Evolutionary conservation across 768 basidiomycete genomes (phyloP), one percentile per base, ranked within the genome.

Genomic region (Mycena amicta): DNA sequence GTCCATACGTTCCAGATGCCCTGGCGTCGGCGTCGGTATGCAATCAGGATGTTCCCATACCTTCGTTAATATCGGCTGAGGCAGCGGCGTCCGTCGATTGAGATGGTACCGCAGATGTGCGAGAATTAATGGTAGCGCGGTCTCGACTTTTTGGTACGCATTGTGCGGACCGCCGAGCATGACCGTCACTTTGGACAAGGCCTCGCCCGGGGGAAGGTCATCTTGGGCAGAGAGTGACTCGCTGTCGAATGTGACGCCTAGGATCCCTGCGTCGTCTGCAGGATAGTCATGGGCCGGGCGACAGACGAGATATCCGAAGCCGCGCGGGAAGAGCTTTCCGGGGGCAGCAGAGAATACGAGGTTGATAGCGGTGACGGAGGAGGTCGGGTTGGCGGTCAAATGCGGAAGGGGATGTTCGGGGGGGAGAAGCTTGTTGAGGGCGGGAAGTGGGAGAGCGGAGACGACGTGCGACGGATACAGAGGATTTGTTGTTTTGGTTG

Each of bases 301-400:
- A 0, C 95, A 94, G 52, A 97, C 82, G 67, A 99, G 88, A 75
- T 95, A 98, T 8, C 96, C 96, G 70, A 98, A 99, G 3, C 96
- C 96, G 2, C 80, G 79, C 0, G 94, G 93, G 65, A 93, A 89
- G 50, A 95, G 79, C 23, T 70, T 57, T 55, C 74, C 67, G 23
- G 75, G 70, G 28, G 81, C 69, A 28, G 70, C 68, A 43, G 85
- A 76, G 76, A 96, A 98, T 62, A 98, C 83, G 67, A 98, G 77
- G 75, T 93, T 96, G 64, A 95, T 75, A 33, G 97, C 92, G n/a
- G 83, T 86, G 56, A 98, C 93, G 11, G 89, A 88, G 23, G 94
- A 88, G 37, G 80, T 77, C 0, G 88, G 82, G 68, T 92, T 94
- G n/a, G 78, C 71, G 4, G 72, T 78, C 16, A 95, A 81, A 62